A percentile compares a stretch with the other conserved stretches of the same genome.
These are phyloP conservation scores for Pseudogymnoascus sp. DNA, from an alignment of 2,329 filamentous ascomycete genomes.

Conservation along the genomic window DNA sequence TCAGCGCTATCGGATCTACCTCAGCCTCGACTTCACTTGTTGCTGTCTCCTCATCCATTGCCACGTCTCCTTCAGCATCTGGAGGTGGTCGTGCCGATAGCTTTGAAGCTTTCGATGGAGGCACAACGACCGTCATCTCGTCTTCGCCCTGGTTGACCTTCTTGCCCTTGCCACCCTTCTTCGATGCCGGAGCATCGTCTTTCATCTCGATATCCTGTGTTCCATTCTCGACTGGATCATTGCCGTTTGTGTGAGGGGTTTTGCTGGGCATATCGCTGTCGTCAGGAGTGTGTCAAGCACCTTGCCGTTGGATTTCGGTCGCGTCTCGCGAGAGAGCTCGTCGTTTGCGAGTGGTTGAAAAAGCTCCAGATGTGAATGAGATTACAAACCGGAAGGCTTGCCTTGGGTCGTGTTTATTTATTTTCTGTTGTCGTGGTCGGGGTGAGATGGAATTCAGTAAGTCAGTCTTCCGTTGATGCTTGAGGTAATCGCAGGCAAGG, in stretches of 20 bases:
- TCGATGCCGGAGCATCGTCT: constrained; percentile 48
- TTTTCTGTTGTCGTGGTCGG: neutral
- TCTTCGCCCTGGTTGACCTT: constrained; percentile 60
- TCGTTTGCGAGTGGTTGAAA: neutral
- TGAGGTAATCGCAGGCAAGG: constrained; percentile 6
- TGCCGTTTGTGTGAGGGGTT: constrained; percentile 58
- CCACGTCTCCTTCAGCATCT: constrained; percentile 60
- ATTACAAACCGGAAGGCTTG: constrained; percentile 5
- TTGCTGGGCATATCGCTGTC: constrained; percentile 55
- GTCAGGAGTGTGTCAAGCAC: constrained; percentile 4
- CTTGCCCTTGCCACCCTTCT: constrained; percentile 57
- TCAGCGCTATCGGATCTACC: constrained; percentile 52
- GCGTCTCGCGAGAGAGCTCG: constrained; percentile 6
- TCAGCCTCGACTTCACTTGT: constrained; percentile 27
- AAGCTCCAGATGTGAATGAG: neutral
- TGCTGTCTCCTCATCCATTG: constrained; percentile 51
- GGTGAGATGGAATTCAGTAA: neutral
- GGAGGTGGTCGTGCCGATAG: constrained; percentile 46
- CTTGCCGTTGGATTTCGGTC: neutral
- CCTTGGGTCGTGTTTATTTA: neutral
- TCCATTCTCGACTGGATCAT: constrained; percentile 59
- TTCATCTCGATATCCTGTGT: constrained; percentile 65
- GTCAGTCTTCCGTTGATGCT: constrained; percentile 4
- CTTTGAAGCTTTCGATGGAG: constrained; percentile 58
- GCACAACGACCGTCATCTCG: constrained; percentile 75